Base-by-base conservation (phyloP, 352 stramenopile species). In the Pythium biforme region DNA sequence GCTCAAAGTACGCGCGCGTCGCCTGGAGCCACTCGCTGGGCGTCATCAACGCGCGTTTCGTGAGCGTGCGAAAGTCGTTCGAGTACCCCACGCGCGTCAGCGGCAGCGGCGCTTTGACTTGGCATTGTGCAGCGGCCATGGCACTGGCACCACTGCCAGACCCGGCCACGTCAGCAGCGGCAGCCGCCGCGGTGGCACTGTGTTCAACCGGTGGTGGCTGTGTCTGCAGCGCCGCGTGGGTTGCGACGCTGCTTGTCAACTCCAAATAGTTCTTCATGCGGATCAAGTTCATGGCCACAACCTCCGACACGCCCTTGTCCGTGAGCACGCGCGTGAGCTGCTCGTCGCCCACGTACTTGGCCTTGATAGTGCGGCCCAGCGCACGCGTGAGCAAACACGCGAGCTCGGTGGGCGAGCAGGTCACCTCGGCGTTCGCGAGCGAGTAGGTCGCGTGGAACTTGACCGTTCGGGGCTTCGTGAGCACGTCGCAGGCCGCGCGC, bases 381-480 rank as follows among this genome's bases (percentile, higher is more conserved):
- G 72, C 49, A 4, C 51, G 53, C 5, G 69, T 76, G 4, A 92
- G 56, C n/a, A 56, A 56, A 11, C 60, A 68, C 3, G 66, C 68
- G 22, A 92, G 46, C 25, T 89, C 75, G 27, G 66, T 46, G 2
- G 80, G 69, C 23, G 79, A 84, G 64, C 74, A 79, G 31, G 66
- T 80, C 1, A 75, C 72, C 4, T 68, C 51, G 15, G 47, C 63
- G 25, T 64, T 75, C 11, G 79, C 84, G 40, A 92, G 69, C 9
- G 73, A 80, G 65, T 92, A 90, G 22, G 75, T 72, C 2, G 68
- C 22, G 43, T 87, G 59, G 51, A 84, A 88, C 59, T 87, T 86
- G 23, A 40, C 56, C 39, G 66, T 75, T 5, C 37, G 17, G 0
- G 69, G 62, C 56, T 83, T 67, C 8, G 63, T 66, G 26, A 93